Evolutionary conservation across 1,139 yeast species (phyloP), one percentile per base, ranked within the genome.

Genomic region (Diutina sp.): DNA sequence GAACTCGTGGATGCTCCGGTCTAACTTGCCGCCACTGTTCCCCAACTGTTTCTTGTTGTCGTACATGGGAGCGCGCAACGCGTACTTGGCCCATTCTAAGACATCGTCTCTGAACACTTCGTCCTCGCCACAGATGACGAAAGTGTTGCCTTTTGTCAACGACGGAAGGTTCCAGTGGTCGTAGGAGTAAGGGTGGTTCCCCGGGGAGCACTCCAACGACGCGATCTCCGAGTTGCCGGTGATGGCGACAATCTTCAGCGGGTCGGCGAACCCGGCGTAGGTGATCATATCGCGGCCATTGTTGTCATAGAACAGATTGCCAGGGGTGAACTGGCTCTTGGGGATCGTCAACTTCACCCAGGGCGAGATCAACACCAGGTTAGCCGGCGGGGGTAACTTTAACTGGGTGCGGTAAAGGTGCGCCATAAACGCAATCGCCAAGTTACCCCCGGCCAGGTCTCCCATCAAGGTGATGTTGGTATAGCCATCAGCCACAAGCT

Each of bases 401-500:
- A 50, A 8, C 7, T 16, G 21, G 8, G 30, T 30, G 11, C 16
- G n/a, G 3, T 28, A 38, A 21, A 56, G 41, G 38, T 35, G 25
- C 60, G 72, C 73, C 11, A 69, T 59, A 57, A 67, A 69, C 25
- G 63, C 62, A 8, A 73, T 61, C 1, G 71, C 62, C 60, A 74
- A 63, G 63, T 74, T 69, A 0, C 77, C 79, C 29, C 79, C 79
- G 11, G 78, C 77, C 0, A 77, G 72, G 62, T 74, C 79, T 1
- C 79, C 78, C 58, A 73, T 57, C 25, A 55, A 25, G 9, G 41
- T 50, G 11, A 56, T 53, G 14, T 38, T 53, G 35, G 44, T 11
- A 14, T 28, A n/a, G 6, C 54, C 51, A 4, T 53, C 35, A n/a
- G 3, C 12, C 21, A 28, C 38, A n/a, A 30, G 54, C 21, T 8